Evolutionary conservation across 495 filamentous ascomycete species (phyloP), one percentile per base, ranked within the genome.

Genomic region (Clohesyomyces aquaticus): DNA sequence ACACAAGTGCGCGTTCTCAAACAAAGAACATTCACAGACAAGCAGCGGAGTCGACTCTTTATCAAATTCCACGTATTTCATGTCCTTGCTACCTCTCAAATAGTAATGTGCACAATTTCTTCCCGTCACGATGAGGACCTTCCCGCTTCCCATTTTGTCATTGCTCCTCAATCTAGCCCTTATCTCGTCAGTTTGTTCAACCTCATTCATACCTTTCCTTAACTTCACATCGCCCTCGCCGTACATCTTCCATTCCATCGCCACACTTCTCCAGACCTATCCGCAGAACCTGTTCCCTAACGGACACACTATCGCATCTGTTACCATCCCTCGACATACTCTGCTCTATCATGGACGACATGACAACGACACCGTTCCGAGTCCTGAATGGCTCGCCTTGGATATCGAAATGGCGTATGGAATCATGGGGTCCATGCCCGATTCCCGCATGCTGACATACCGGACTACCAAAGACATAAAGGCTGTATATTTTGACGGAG

Each of bases 331-430:
- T 4, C 61, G 72, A 43, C 70, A 73, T 38, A 80, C 78, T 12
- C 72, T 74, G 27, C 69, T 80, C 10, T 78, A 77, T 68, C 78
- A 81, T 56, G 77, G 76, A 26, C 61, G 76, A 10, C 60, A 55
- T 51, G 76, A 75, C 63, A 59, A 49, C 43, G 67, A 73, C 12
- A 23, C 68, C 0, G 72, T 76, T 18, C 75, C 76, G 1, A 76
- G 72, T 32, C 75, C 75, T 11, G 77, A 79, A 64, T 81, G 77
- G 77, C 63, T 81, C 35, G 77, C 77, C 11, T 77, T 81, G 48
- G 78, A 81, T 67, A 61, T 74, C 29, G 41, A 76, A 53, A 79
- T 80, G 78, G 70, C 77, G 16, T 78, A 79, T 60, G 76, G 74
- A 16, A 81, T 81, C 55, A 77, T 77, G 69, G 77, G 77, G 42